phyloP scores from a whole-genome alignment of 495 filamentous ascomycete genomes.

The Penicillium canescens region DNA sequence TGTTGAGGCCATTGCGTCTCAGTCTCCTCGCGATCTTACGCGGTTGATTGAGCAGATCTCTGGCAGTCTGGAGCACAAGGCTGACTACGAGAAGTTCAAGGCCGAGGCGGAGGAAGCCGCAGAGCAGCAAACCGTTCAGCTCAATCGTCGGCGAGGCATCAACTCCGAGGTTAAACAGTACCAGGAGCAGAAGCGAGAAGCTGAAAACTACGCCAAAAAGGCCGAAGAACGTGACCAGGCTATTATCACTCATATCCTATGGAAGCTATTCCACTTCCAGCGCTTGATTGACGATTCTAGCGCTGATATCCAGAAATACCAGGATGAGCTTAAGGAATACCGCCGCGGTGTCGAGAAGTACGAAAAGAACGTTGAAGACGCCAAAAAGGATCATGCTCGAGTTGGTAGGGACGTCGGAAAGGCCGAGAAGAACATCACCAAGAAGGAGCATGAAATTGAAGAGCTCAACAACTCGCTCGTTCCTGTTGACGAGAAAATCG shows the following conservation, averaged over 20 bases:
- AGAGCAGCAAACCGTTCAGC: conserved; percentile 83
- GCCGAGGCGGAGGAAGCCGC: conserved; percentile 80
- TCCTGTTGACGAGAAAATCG: conserved; percentile 89
- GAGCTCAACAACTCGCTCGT: conserved; percentile 81
- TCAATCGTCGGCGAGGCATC: conserved; percentile 86
- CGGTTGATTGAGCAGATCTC: conserved; percentile 96
- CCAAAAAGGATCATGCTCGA: conserved; percentile 81
- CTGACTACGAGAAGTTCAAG: conserved; percentile 88
- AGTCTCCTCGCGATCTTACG: conserved; percentile 91
- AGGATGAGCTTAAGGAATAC: conserved; percentile 94
- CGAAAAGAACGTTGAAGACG: conserved; percentile 77
- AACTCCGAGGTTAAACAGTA: conserved; percentile 98
- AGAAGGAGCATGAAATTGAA: conserved; percentile 86
- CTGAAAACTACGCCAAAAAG: conserved; percentile 86
- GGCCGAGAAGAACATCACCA: conserved; percentile 77
- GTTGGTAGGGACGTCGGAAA: conserved; percentile 78
- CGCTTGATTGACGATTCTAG: conserved; percentile 88
- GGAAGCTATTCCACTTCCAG: conserved; percentile 97
- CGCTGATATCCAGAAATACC: conserved; percentile 87
- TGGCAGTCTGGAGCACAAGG: conserved; percentile 92
- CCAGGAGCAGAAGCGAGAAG: conserved; percentile 94
- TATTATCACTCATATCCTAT: conserved; percentile 90
- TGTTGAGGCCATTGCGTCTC: conserved; percentile 95
- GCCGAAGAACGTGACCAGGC: conserved; percentile 88
- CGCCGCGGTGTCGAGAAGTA: conserved; percentile 84